Evolutionary conservation across 75 land plant species (phyloP).

Genomic region (Ceratopteris richardii): DNA sequence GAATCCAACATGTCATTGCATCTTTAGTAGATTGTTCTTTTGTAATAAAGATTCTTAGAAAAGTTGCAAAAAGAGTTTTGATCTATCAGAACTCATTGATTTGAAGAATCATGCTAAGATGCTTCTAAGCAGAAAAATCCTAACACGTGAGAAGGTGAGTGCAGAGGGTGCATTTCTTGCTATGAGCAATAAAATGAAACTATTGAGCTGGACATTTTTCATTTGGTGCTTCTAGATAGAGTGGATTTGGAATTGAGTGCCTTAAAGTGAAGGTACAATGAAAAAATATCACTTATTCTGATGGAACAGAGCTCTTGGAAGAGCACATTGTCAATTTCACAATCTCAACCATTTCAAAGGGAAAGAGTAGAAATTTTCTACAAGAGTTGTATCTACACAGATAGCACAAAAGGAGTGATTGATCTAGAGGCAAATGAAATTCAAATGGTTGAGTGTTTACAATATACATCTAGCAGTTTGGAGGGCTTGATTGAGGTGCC

Average conservation of each 20-base stretch:
- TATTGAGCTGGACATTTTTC: conserved; percentile 12
- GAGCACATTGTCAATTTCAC: conserved; percentile 8
- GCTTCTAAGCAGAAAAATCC: conserved; percentile 7
- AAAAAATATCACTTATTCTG: not conserved
- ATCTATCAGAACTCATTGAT: conserved; percentile 15
- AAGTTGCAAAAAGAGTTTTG: conserved; percentile 1
- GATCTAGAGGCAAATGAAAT: not conserved
- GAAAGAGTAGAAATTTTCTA: not conserved
- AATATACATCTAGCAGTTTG: not conserved
- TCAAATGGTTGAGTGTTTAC: not conserved
- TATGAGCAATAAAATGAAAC: not conserved
- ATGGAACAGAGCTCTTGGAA: conserved; percentile 16
- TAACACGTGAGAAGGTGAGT: not conserved
- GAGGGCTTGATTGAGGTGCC: conserved; percentile 1
- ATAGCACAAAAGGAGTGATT: not conserved
- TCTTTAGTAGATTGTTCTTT: conserved; percentile 17
- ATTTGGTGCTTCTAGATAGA: not conserved
- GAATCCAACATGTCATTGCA: conserved; percentile 10
- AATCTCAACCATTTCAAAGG: conserved; percentile 19
- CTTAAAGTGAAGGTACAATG: conserved; percentile 6
- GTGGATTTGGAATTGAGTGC: conserved; percentile 7
- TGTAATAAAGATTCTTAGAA: not conserved
- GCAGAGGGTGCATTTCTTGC: no score
- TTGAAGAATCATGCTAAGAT: conserved; percentile 14
- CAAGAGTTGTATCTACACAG: not conserved